Evolutionary conservation across 257 asterid genomes (phyloP), one percentile per base, ranked within the genome.

Genomic region (Solanum bulbocastanum): DNA sequence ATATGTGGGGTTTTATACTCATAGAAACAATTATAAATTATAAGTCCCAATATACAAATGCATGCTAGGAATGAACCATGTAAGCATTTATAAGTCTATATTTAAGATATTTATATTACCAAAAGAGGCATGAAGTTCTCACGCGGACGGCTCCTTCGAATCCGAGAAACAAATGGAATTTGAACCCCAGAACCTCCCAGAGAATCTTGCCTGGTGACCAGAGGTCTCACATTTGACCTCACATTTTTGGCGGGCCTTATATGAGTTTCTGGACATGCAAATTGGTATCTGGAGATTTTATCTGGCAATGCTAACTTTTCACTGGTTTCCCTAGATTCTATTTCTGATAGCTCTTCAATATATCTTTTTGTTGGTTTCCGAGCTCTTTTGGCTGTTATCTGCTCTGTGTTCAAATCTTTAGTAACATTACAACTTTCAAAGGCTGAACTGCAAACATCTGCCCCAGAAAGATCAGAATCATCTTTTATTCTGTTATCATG

Each of bases 91-190:
- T 16, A 81, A 16, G 40, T 46, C 6, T 15, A 46, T 46, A 44
- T 52, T 52, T 81, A 81, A 81, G 68, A 81, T 81, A 46, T 49
- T 62, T 52, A 90, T 71, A 56, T 93, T 96, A 97, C 99, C 99
- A 91, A 76, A 73, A 96, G 95, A 82, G 94, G 86, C 93, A 89
- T 92, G 86, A 91, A 91, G 83, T 94, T 94, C 87, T 94, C 98
- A 91, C 98, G 96, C n/a, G 99, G 98, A 78, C 99, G 98, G 87
- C 99, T 89, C 84, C 98, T 94, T 75, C 98, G 94, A 89, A 94
- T 84, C 87, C 98, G 92, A 83, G 97, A 95, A 88, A 93, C 98
- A 90, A 90, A 94, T 69, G 99, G 98, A 91, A 97, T 94, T 91
- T 93, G 93, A 86, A 95, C 90, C 81, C 97, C 99, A 83, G 92